These are phyloP conservation scores for Hymenoscyphus fraxineus DNA, from an alignment of 2,329 filamentous ascomycete genomes.

Conservation along the genomic window DNA sequence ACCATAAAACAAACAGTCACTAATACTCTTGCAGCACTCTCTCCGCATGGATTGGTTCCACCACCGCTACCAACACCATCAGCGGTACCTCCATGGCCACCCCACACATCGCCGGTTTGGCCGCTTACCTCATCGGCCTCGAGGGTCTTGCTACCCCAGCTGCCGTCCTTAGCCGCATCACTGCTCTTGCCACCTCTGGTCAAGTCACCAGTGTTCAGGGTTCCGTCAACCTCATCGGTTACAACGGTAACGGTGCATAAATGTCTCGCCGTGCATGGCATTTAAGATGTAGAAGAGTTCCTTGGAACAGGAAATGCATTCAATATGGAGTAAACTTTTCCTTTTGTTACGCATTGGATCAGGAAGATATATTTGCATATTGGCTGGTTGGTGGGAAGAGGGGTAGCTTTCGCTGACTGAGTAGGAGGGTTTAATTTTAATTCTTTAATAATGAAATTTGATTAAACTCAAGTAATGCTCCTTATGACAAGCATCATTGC, in stretches of 20 bases:
- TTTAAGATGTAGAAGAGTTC: background rate
- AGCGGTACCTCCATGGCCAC: slow-evolving; percentile 63
- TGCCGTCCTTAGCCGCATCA: slow-evolving; percentile 38
- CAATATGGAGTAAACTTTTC: background rate
- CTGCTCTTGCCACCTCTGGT: slow-evolving; percentile 38
- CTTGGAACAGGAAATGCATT: slow-evolving; percentile 6
- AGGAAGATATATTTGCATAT: background rate
- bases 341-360: background rate
- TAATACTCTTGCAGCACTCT: slow-evolving; percentile 32
- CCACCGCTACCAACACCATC: slow-evolving; percentile 44
- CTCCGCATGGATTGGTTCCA: slow-evolving; percentile 44
- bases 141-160: slow-evolving; percentile 40
- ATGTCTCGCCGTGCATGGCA: background rate
- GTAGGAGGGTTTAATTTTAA: slow-evolving; percentile 2
- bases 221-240: slow-evolving; percentile 51
- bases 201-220: slow-evolving; percentile 41
- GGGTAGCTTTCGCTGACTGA: background rate
- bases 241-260: slow-evolving; percentile 45
- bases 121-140: slow-evolving; percentile 59
- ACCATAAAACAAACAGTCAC: no score
- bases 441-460: background rate
- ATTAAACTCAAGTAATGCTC: background rate
- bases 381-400: background rate
- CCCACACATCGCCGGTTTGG: slow-evolving; percentile 64
- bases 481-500: background rate